phyloP scores from a whole-genome alignment of 2,329 filamentous ascomycete species.

The Penicillium sp. region DNA sequence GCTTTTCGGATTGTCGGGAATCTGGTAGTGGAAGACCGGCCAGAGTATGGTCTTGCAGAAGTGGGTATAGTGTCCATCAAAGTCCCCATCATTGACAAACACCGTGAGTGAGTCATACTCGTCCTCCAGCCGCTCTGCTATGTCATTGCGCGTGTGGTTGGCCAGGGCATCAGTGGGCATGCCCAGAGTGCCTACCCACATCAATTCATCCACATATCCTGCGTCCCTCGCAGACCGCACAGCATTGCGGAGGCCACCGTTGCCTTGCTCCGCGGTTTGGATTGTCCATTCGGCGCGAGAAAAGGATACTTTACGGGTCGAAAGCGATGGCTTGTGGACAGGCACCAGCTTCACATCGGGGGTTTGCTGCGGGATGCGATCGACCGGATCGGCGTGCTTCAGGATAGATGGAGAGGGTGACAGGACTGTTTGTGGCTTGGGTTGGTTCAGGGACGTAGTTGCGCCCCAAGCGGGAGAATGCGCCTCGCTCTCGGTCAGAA shows the following conservation, averaged over 20 bases:
- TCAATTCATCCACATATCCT: constrained; percentile 65
- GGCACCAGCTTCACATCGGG: constrained; percentile 7
- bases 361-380: constrained; percentile 18
- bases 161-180: constrained; percentile 87
- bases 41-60: constrained; percentile 97
- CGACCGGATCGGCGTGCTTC: constrained; percentile 52
- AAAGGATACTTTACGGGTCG: constrained; percentile 61
- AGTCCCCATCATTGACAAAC: constrained; percentile 82
- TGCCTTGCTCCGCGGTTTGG: constrained; percentile 80
- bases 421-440: constrained; percentile 65
- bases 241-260: constrained; percentile 85
- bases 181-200: constrained; percentile 87
- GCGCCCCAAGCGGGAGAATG: constrained; percentile 71
- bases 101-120: constrained; percentile 80
- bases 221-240: constrained; percentile 69
- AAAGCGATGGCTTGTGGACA: constrained; percentile 23
- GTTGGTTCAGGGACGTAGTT: constrained; percentile 63
- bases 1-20: constrained; percentile 95
- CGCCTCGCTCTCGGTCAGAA: constrained; percentile 64
- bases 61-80: constrained; percentile 89
- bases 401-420: constrained; percentile 71
- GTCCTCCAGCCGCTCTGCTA: constrained; percentile 71
- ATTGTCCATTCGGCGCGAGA: constrained; percentile 76
- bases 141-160: constrained; percentile 70
- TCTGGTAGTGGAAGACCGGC: constrained; percentile 97